Conservation (phyloP, 176 grass and related monocot species). For the Cymbopogon citratus region DNA sequence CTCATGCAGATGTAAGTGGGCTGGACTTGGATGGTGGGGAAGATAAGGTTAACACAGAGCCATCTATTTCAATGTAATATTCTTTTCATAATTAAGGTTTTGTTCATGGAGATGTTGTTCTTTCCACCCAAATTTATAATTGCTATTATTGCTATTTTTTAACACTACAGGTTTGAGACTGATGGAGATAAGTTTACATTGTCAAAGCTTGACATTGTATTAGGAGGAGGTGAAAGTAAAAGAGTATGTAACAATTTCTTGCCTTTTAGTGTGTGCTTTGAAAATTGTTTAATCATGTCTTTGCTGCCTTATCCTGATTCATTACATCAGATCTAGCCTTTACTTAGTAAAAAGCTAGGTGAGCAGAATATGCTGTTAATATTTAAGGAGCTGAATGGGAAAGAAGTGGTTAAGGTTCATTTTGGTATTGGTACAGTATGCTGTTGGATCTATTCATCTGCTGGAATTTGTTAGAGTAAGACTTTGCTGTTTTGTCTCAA, state of each 20-base stretch:
- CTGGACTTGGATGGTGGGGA: slow-evolving; percentile 24
- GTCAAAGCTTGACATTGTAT: slow-evolving; percentile 75
- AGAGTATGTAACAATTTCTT: slow-evolving; percentile 42
- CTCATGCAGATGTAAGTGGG: slow-evolving; percentile 45
- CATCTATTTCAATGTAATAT: slow-evolving; percentile 55
- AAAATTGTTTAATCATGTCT: slow-evolving; percentile 22
- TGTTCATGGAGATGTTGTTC: neutral
- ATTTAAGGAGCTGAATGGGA: neutral
- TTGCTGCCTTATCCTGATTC: neutral
- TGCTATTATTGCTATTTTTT: slow-evolving; percentile 23
- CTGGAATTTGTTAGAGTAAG: neutral
- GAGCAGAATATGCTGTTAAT: neutral
- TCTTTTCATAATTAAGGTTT: slow-evolving; percentile 8
- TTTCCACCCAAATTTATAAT: slow-evolving; percentile 16
- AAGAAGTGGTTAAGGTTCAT: neutral
- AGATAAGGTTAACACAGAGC: slow-evolving; percentile 38
- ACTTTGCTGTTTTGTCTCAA: neutral
- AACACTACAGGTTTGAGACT: slow-evolving; percentile 53
- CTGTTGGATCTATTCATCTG: slow-evolving; percentile 12
- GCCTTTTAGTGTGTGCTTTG: neutral
- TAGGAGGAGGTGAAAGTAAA: slow-evolving; percentile 74
- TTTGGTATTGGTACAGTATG: neutral
- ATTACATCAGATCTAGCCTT: neutral
- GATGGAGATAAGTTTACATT: slow-evolving; percentile 53
- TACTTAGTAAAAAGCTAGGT: neutral